phyloP scores from a whole-genome alignment of 140 eudicot genomes.

The Senecio squalidus region DNA sequence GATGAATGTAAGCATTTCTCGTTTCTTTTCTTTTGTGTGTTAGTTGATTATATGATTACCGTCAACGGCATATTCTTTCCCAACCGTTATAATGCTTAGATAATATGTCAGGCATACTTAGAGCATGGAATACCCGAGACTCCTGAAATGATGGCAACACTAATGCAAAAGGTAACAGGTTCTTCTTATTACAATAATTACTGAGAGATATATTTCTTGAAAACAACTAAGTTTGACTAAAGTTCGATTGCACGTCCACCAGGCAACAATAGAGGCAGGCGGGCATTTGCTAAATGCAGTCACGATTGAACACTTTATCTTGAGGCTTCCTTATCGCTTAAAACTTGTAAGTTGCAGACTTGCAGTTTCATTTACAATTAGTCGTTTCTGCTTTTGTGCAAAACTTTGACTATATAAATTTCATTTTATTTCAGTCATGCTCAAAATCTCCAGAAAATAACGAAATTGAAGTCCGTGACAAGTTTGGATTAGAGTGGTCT shows the following conservation, averaged over 20 bases:
- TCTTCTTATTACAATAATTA: not conserved
- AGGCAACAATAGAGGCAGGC: constrained; percentile 80
- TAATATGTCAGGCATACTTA: constrained; percentile 61
- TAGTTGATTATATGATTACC: not conserved
- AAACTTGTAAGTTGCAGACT: constrained; percentile 54
- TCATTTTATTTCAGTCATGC: constrained; percentile 32
- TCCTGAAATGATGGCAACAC: constrained; percentile 55
- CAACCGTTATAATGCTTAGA: constrained; percentile 1
- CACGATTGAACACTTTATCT: constrained; percentile 73
- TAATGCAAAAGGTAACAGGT: constrained; percentile 70
- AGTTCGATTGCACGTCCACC: constrained; percentile 17
- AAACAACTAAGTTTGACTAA: not conserved
- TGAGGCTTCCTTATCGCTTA: constrained; percentile 72
- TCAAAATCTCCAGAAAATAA: constrained; percentile 41
- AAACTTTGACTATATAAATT: not conserved
- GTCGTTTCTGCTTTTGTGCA: not conserved
- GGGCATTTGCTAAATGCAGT: constrained; percentile 68
- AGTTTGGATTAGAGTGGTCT: constrained; percentile 79
- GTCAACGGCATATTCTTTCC: not conserved
- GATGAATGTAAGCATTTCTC: constrained; percentile 71
- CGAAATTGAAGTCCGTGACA: constrained; percentile 43
- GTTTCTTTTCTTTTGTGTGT: not conserved
- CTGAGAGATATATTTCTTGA: not conserved
- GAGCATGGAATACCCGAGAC: constrained; percentile 77
- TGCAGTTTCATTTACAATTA: not conserved